Evolutionary conservation across 306 rosid species (phyloP).

Genomic region (Crotalaria pallida): DNA sequence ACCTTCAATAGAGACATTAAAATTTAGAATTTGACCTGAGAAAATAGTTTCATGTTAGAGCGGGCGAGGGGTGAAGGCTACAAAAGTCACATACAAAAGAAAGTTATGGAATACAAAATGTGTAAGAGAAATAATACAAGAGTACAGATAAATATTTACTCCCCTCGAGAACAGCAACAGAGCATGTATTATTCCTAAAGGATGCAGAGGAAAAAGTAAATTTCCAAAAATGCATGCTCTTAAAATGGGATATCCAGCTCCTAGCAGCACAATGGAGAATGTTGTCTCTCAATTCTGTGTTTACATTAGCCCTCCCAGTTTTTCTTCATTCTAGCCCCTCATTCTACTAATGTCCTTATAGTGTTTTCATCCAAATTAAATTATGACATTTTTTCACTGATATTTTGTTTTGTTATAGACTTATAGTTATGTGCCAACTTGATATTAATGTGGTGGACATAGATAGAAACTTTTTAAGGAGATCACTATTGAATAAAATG

Average conservation of each 20-base stretch:
- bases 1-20: constrained; percentile 38
- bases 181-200: not conserved
- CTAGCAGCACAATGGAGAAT: not conserved
- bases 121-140: not conserved
- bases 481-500: not conserved
- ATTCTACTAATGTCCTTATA: not conserved
- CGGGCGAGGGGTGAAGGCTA: not conserved
- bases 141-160: not conserved
- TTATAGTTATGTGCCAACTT: not conserved
- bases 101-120: not conserved
- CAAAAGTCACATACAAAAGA: not conserved
- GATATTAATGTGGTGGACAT: not conserved
- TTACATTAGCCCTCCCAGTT: not conserved
- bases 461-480: not conserved
- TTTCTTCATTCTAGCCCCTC: not conserved
- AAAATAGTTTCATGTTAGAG: constrained; percentile 14
- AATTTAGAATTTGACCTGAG: constrained; percentile 44
- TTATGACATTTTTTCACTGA: not conserved
- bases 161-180: not conserved
- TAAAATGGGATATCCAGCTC: not conserved
- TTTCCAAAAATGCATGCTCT: not conserved
- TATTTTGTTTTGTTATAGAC: constrained; percentile 7
- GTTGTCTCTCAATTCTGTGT: not conserved
- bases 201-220: not conserved
- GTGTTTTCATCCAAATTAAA: not conserved